Conservation (phyloP, 192 early-diverging fungal genomes). For the Helicostylum pulchrum region DNA sequence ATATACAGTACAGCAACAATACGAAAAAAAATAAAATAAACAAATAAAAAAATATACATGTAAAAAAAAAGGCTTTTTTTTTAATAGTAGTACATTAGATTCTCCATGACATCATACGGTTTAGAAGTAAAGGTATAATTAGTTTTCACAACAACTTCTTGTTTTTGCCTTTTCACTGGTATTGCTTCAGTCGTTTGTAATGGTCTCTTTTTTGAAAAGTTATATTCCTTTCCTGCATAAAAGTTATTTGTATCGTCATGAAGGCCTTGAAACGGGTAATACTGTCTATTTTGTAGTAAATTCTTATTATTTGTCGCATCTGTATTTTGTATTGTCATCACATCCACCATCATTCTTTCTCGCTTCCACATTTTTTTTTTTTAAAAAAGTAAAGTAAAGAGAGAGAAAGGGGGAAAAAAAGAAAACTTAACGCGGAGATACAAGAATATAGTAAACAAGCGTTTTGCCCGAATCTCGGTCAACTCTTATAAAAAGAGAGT, state of each 20-base stretch:
- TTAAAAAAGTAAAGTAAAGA: not conserved
- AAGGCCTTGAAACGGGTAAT: slow-evolving; percentile 6
- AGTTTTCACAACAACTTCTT: not conserved
- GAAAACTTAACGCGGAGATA: not conserved
- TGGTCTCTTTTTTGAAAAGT: not conserved
- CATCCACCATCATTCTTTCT: slow-evolving; percentile 17
- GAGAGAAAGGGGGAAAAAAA: not conserved
- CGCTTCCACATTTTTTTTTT: slow-evolving; percentile 10
- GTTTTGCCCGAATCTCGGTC: not conserved
- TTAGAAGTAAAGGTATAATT: slow-evolving; percentile 1
- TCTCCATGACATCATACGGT: slow-evolving; percentile 13
- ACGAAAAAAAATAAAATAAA: not conserved
- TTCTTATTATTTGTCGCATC: not conserved
- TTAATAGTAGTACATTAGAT: slow-evolving; percentile 7
- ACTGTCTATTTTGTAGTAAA: slow-evolving; percentile 13
- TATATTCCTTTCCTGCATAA: slow-evolving; percentile 11
- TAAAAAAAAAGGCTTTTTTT: not conserved
- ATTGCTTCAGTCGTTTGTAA: not conserved
- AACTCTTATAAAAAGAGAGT: no score
- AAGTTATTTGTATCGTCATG: not conserved
- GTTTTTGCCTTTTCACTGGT: not conserved
- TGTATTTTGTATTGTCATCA: slow-evolving; percentile 9
- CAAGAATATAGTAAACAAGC: not conserved
- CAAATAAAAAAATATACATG: no score
- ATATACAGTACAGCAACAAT: not conserved